Evolutionary conservation across 306 rosid genomes (phyloP), one percentile per base, ranked within the genome.

Genomic region (Castanea mollissima): DNA sequence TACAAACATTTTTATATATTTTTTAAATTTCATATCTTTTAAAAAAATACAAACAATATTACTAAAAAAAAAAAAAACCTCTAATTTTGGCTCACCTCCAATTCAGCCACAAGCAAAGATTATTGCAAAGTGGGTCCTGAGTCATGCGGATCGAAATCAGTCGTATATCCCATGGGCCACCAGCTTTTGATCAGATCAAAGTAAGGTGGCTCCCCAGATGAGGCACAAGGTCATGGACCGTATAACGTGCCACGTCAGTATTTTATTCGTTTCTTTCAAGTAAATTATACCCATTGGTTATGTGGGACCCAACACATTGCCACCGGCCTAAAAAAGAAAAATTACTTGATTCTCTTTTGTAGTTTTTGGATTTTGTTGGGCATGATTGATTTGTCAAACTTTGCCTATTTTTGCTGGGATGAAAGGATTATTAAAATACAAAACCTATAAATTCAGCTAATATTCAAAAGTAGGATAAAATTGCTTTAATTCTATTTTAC

Each of bases 201-300:
- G 35, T 14, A 49, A 27, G 19, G 79, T 16, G 31, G 64, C 41
- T 20, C 18, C 63, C 18, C 41, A 0, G 54, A 41, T 71, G 58
- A 21, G 58, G 69, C 73, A 67, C 41, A 14, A 34, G 12, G 31
- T 57, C 64, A 55, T 38, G 51, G 67, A 55, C 54, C 76, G 59
- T 38, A 71, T 1, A 18, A 67, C 44, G 9, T 57, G 84, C 87
- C 89, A 80, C 89, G 79, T 86, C 85, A 63, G 81, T 52, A 14
- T 76, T 44, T 82, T 21, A 60, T 59, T 70, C 80, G 74, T 79
- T 79, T 86, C 80, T 32, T 60, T 25, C 19, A 83, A 84, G 85
- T 71, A 86, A 80, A 56, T 83, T 34, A 29, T 7, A 23, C 49
- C 60, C 2, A 77, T 77, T 71, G 63, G 83, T 71, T n/a, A 8